phyloP scores from a whole-genome alignment of 202 grass and related monocot genomes.

The Schoenoplectus tabernaemontani region DNA sequence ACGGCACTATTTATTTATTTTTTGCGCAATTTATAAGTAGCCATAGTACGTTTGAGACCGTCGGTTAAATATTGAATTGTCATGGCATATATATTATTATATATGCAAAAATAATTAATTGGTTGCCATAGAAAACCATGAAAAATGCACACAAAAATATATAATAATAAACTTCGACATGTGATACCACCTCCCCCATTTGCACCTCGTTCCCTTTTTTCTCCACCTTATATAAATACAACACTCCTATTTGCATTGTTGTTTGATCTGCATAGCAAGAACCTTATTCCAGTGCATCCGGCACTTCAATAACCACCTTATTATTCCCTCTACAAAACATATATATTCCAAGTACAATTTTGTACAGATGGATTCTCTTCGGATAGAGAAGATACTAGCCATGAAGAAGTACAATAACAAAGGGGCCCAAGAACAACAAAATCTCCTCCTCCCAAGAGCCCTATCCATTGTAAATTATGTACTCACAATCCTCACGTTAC shows the following conservation, averaged over 20 bases:
- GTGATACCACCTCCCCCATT: conserved; percentile 24
- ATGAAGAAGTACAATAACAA: conserved; percentile 61
- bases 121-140: conserved; percentile 10
- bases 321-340: background rate
- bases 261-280: conserved; percentile 29
- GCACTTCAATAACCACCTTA: background rate
- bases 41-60: background rate
- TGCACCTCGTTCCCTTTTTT: conserved; percentile 18
- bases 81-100: background rate
- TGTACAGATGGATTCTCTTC: conserved; percentile 43
- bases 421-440: conserved; percentile 29
- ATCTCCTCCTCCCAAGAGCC: conserved; percentile 14
- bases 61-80: background rate
- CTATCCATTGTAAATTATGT: conserved; percentile 30
- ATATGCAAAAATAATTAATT: background rate
- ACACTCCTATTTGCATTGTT: conserved; percentile 3
- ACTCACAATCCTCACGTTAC: conserved; percentile 29
- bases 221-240: conserved; percentile 24
- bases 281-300: conserved; percentile 8
- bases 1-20: background rate
- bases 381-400: conserved; percentile 51
- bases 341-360: conserved; percentile 14
- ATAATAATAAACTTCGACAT: conserved; percentile 3
- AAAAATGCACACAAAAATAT: conserved; percentile 36
- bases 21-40: background rate